Evolutionary conservation across 441 rosid genomes (phyloP), one percentile per base, ranked within the genome.

Genomic region (Eruca vesicaria): DNA sequence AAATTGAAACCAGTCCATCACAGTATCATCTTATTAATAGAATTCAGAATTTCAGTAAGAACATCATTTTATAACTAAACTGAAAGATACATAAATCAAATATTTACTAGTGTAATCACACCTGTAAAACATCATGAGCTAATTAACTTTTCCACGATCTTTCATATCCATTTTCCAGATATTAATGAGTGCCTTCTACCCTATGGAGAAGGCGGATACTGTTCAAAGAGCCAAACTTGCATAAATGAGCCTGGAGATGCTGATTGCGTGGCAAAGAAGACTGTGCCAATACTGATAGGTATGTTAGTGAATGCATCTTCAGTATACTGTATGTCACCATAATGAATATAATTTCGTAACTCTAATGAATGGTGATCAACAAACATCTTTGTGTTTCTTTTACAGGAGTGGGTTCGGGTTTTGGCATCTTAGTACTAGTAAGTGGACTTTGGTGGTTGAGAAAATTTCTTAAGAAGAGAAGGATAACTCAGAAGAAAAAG

Each of bases 101-200:
- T 15, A 43, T 14, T n/a, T 5, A 43, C 35, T 43, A 43, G 53
- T 15, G 1, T 48, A 48, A 7, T 48, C 16, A 48, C 56, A 50
- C 56, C 11, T 50, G 11, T 18, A 50, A 18, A 50, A 50, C 41
- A 50, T 50, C 56, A 18, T 50, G 3, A 50, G 23, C 11, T 55
- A 21, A 11, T 21, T 55, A 21, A 21, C 12, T 4, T 55, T 45
- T 55, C 31, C 59, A 55, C 14, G 59, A 55, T 21, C 15, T 55
- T 55, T 18, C 20, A 19, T 5, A 19, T 80, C 16, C 38, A 69
- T 7, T 19, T 11, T 76, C 14, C 32, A 77, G 79, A 81, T 63
- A 3, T 68, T 45, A 16, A 80, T 31, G 83, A 80, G 48, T 80
- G 83, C 59, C 31, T 21, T 21, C 21, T 7, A 55, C 6, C 15